These are phyloP conservation scores for Hypoxylon fragiforme DNA, from an alignment of 495 filamentous ascomycete species.

Conservation along the genomic window DNA sequence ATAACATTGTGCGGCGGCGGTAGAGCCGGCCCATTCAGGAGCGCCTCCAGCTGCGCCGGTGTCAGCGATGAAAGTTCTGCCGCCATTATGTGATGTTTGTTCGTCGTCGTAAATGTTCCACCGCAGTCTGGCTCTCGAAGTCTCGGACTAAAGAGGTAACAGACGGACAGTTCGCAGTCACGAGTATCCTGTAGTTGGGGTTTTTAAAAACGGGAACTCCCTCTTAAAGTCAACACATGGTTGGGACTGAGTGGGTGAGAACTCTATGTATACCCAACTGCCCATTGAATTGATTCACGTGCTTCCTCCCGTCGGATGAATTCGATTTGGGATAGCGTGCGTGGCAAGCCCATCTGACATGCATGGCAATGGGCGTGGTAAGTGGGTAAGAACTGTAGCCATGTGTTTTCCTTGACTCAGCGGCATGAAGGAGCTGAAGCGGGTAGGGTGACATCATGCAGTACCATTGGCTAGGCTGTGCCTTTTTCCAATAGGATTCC, in stretches of 20 bases:
- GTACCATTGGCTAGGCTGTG: constrained; percentile 12
- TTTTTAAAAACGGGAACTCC: constrained; percentile 6
- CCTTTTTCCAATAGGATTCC: constrained; percentile 22
- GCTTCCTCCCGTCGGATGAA: not conserved
- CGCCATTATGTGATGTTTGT: constrained; percentile 12
- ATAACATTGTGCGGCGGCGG: constrained; percentile 28
- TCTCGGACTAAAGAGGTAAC: constrained; percentile 2
- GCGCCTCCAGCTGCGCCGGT: constrained; percentile 10
- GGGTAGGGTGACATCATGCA: constrained; percentile 28
- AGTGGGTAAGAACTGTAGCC: constrained; percentile 22
- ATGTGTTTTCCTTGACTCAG: constrained; percentile 23
- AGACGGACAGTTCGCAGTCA: constrained; percentile 10
- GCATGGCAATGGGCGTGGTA: constrained; percentile 22
- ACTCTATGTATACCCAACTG: constrained; percentile 28
- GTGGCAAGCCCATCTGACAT: constrained; percentile 21
- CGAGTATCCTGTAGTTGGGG: not conserved
- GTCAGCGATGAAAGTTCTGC: constrained; percentile 13
- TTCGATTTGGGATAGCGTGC: constrained; percentile 15
- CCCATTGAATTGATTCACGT: not conserved
- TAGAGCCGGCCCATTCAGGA: constrained; percentile 33
- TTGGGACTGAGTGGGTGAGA: constrained; percentile 25
- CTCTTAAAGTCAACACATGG: constrained; percentile 12
- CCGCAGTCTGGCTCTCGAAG: constrained; percentile 1
- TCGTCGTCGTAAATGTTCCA: too few relatives aligned
- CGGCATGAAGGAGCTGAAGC: constrained; percentile 26